Conservation (phyloP, 2,329 filamentous ascomycete genomes). For the Paradendryphiella salina region DNA sequence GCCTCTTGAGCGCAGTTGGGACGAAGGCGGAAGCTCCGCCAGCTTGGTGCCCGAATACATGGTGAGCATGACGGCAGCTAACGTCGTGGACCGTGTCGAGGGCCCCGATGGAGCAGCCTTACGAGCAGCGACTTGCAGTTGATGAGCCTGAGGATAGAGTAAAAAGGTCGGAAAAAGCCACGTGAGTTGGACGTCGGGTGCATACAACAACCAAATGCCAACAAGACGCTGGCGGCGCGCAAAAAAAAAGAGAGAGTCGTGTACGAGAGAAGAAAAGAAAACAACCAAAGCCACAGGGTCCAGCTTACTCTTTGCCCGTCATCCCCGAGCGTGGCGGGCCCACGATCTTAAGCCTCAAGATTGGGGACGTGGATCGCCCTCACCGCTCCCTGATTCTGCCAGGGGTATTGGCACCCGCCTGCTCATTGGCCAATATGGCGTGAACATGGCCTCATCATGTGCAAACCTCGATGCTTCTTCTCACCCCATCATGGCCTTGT, state of each 20-base stretch:
- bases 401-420: slow-evolving; percentile 20
- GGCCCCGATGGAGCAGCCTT: slow-evolving; percentile 6
- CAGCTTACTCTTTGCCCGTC: background rate
- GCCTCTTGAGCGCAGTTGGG: slow-evolving; percentile 18
- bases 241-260: background rate
- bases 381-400: slow-evolving; percentile 24
- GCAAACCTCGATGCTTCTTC: background rate
- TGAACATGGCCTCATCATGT: slow-evolving; percentile 40
- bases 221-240: background rate
- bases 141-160: background rate
- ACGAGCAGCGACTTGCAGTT: background rate
- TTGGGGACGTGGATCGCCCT: slow-evolving; percentile 18
- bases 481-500: slow-evolving; percentile 2
- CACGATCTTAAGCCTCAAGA: slow-evolving; percentile 32
- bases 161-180: background rate
- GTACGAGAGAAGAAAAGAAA: background rate
- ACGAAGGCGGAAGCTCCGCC: slow-evolving; percentile 25
- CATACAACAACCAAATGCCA: background rate
- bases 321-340: slow-evolving; percentile 22
- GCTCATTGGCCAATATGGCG: slow-evolving; percentile 25
- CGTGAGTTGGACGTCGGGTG: background rate
- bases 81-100: slow-evolving; percentile 19
- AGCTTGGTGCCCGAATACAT: slow-evolving; percentile 32
- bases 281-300: slow-evolving; percentile 6
- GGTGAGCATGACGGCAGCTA: slow-evolving; percentile 26